A percentile compares a stretch with the other conserved stretches of the same genome.
Conservation (phyloP, 352 stramenopile genomes). For the Globisporangium megalacanthum region DNA sequence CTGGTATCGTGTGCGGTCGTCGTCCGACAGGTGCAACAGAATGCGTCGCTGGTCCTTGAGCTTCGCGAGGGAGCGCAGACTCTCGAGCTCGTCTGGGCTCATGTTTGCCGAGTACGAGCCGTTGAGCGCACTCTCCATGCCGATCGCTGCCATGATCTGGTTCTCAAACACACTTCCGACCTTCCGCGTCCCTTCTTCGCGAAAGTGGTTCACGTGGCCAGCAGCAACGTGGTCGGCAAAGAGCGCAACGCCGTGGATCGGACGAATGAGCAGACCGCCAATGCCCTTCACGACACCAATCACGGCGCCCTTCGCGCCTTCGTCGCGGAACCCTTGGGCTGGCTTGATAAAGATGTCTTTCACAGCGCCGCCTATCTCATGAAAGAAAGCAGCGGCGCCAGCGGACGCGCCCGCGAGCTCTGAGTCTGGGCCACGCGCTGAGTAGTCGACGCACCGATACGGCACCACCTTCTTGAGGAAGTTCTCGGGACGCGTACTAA, state of each 20-base stretch:
- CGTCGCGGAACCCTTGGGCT: conserved; percentile 32
- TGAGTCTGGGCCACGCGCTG: conserved; percentile 45
- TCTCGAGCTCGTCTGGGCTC: conserved; percentile 4
- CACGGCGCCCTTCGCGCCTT: conserved; percentile 40
- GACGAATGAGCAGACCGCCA: conserved; percentile 32
- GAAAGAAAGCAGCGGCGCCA: conserved; percentile 38
- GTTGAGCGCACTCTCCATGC: conserved; percentile 17
- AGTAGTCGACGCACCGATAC: conserved; percentile 40
- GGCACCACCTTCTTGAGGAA: neutral
- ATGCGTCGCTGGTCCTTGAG: conserved; percentile 22
- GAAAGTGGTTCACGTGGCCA: conserved; percentile 29
- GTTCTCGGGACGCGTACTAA: conserved; percentile 35
- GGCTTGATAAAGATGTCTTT: conserved; percentile 50
- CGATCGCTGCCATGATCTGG: conserved; percentile 26
- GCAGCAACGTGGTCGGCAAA: conserved; percentile 47
- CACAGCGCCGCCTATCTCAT: conserved; percentile 40
- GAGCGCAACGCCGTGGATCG: conserved; percentile 36
- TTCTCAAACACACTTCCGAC: conserved; percentile 35
- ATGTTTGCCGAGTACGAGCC: conserved; percentile 8
- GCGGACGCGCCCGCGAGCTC: conserved; percentile 34
- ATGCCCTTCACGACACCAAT: conserved; percentile 42
- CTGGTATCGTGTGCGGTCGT: conserved; percentile 36
- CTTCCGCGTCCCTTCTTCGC: conserved; percentile 8
- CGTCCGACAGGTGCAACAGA: conserved; percentile 30
- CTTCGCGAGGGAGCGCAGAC: neutral